A percentile compares a stretch with the other conserved stretches of the same genome.
These are phyloP conservation scores for Xylaria sp. DNA, from an alignment of 2,329 filamentous ascomycete genomes.

Conservation along the genomic window DNA sequence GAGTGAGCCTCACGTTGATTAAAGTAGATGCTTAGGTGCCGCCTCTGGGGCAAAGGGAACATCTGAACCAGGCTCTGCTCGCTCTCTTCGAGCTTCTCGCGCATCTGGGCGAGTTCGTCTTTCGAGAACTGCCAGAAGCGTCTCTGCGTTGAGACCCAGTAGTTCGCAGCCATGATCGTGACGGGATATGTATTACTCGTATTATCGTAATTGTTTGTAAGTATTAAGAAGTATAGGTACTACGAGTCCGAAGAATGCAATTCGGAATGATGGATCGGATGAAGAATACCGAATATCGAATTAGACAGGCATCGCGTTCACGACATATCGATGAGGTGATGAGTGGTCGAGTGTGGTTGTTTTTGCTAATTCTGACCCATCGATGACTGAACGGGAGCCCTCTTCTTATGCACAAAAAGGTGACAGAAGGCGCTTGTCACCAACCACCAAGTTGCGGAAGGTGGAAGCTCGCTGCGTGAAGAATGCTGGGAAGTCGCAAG, in stretches of 20 bases:
- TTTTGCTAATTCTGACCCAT: too few species aligned
- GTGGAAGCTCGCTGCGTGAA: too few species aligned
- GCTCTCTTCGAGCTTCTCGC: conserved; percentile 70
- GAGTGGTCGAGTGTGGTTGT: too few species aligned
- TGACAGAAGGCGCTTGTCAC: too few species aligned
- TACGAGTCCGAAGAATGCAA: too few species aligned
- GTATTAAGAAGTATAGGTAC: background rate
- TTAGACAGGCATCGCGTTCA: conserved; percentile 7
- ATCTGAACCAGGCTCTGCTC: conserved; percentile 69
- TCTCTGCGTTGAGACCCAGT: conserved; percentile 91
- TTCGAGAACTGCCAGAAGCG: conserved; percentile 87
- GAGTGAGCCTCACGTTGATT: conserved; percentile 63
- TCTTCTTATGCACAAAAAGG: too few species aligned
- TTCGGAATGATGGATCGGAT: too few species aligned
- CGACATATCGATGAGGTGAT: conserved; percentile 6
- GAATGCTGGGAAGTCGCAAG: too few species aligned
- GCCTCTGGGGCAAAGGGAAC: conserved; percentile 74
- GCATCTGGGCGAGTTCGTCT: conserved; percentile 68
- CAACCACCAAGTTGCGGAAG: too few species aligned
- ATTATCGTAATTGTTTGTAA: background rate
- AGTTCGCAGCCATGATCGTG: conserved; percentile 77
- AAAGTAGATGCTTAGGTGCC: conserved; percentile 86
- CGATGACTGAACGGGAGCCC: too few species aligned
- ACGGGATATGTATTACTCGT: background rate
- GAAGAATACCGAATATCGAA: background rate